Evolutionary conservation across 2,329 filamentous ascomycete species (phyloP), one percentile per base, ranked within the genome.

Genomic region (Colletotrichum truncatum): DNA sequence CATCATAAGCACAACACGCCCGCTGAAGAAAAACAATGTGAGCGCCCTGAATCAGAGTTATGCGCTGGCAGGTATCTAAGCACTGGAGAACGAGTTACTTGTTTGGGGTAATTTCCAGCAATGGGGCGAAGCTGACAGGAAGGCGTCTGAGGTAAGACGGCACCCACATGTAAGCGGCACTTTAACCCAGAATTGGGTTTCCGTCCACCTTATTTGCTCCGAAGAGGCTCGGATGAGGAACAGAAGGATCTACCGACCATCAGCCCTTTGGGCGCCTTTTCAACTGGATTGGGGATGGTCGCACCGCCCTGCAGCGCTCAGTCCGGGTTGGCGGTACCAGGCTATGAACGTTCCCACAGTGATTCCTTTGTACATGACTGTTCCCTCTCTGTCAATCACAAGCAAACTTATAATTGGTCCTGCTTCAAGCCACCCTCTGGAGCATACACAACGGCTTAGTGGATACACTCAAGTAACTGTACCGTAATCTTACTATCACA

Each of bases 81-180:
- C n/a, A n/a, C 16, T 25, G 39, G 12, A 11, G 25, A 46, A 25
- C 14, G 16, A 25, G n/a, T 7, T n/a, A 46, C n/a, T 56, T 21
- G n/a, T n/a, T n/a, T n/a, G 23, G 43, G n/a, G 18, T 43, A 30
- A 28, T 43, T 25, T 36, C 38, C 11, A 10, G 41, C 26, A 9
- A 12, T 36, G 30, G 18, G 11, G 2, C 28, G 25, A 46, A 57
- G 54, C 54, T 34, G 54, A 48, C 23, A 43, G 18, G 28, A 21
- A 48, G 9, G 21, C 41, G 30, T 62, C 57, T 66, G 63, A 66
- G 45, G 63, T 66, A 55, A 66, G 63, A 63, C 63, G 51, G 16
- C 36, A 16, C 49, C 63, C 43, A 25, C 49, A 55, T 45, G 63
- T 66, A 66, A 66, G 63, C 63, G 45, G 57, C 51, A 39, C 39